Evolutionary conservation across 768 basidiomycete species (phyloP).

Genomic region (Clitopilus passeckerianus): DNA sequence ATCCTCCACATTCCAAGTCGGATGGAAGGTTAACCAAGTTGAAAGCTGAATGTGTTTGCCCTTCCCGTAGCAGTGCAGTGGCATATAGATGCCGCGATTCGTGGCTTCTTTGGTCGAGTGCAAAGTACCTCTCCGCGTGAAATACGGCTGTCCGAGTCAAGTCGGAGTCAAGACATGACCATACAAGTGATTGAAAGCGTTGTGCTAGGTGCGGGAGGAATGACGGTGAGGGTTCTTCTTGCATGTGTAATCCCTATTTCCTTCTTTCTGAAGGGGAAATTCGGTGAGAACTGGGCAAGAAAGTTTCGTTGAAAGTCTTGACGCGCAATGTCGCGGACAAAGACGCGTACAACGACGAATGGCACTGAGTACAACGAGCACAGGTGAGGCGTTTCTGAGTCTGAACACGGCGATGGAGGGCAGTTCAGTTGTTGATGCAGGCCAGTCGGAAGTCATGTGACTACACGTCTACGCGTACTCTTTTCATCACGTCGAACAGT

Average conservation of each 20-base stretch:
- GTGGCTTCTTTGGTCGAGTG: constrained; percentile 66
- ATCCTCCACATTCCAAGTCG: constrained; percentile 64
- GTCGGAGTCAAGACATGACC: constrained; percentile 81
- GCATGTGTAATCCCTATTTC: constrained; percentile 43
- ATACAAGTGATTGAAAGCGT: constrained; percentile 70
- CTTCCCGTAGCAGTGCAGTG: constrained; percentile 62
- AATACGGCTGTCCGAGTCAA: constrained; percentile 79
- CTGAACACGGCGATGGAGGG: neutral
- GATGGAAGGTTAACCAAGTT: constrained; percentile 60
- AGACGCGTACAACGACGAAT: neutral
- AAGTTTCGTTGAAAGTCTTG: neutral
- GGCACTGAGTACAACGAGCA: neutral
- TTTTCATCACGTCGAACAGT: neutral
- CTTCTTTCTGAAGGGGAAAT: constrained; percentile 2
- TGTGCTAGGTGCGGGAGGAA: constrained; percentile 56
- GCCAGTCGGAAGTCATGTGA: neutral
- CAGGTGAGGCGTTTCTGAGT: neutral
- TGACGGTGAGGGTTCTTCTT: constrained; percentile 44
- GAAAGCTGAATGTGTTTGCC: constrained; percentile 72
- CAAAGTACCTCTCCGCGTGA: constrained; percentile 82
- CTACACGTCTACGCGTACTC: neutral
- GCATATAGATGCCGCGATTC: constrained; percentile 85
- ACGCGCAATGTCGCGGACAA: neutral
- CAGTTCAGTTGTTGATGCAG: neutral
- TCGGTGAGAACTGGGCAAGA: neutral